Percentiles rank a stretch among this genome's conserved stretches.
These are phyloP conservation scores for Caloboletus firmus DNA, from an alignment of 1,284 basidiomycete species.

Conservation along the genomic window DNA sequence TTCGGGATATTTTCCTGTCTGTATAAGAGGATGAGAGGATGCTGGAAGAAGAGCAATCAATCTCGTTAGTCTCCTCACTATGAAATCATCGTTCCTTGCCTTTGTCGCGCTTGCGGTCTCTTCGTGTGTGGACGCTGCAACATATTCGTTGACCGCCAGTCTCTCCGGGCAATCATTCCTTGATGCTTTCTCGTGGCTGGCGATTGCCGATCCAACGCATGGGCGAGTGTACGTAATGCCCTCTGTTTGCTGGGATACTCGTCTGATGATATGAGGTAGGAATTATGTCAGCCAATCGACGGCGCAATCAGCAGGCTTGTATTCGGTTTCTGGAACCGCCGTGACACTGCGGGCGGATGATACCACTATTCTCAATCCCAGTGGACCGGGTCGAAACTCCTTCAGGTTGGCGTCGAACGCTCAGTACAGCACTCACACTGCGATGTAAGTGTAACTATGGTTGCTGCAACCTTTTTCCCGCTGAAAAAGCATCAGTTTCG, in stretches of 20 bases:
- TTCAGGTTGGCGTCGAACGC: constrained; percentile 37
- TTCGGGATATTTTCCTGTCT: neutral
- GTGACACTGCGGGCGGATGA: constrained; percentile 44
- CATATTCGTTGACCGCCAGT: constrained; percentile 39
- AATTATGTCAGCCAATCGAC: constrained; percentile 51
- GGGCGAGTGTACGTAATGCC: constrained; percentile 44
- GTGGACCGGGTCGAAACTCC: constrained; percentile 38
- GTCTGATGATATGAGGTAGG: constrained; percentile 28
- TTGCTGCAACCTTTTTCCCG: no score
- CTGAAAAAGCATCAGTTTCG: constrained; percentile 27
- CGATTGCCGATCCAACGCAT: constrained; percentile 46
- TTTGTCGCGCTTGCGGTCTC: constrained; percentile 12
- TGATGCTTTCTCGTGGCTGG: constrained; percentile 42
- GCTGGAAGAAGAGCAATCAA: neutral
- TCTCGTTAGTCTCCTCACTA: neutral
- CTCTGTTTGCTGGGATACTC: neutral
- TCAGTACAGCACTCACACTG: constrained; percentile 36
- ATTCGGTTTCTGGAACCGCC: constrained; percentile 44
- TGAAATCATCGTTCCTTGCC: constrained; percentile 10
- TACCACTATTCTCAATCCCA: constrained; percentile 30
- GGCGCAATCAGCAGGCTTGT: constrained; percentile 38
- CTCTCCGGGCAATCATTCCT: constrained; percentile 46
- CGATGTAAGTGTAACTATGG: constrained; percentile 30
- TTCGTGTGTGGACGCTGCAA: constrained; percentile 19
- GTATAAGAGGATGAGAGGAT: constrained; percentile 14